phyloP scores from a whole-genome alignment of 768 basidiomycete species.

The Lactarius quietus region DNA sequence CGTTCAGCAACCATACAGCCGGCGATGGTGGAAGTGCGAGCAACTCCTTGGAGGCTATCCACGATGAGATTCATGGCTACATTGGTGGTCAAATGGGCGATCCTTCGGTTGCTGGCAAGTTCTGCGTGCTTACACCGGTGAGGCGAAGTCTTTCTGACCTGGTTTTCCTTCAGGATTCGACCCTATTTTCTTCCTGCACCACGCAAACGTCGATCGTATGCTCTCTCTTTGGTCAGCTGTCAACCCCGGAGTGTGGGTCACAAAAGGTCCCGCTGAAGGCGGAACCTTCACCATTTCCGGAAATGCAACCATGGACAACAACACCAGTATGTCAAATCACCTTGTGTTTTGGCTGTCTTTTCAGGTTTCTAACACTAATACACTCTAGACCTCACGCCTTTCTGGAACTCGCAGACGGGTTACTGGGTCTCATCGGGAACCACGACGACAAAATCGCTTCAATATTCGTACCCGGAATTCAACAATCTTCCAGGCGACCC shows the following conservation, averaged over 20 bases:
- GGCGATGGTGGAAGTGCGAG: constrained; percentile 38
- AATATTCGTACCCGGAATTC: constrained; percentile 53
- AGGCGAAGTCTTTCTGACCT: constrained; percentile 28
- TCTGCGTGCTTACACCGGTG: constrained; percentile 37
- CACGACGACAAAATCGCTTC: constrained; percentile 33
- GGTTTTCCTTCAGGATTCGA: constrained; percentile 43
- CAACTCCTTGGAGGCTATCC: constrained; percentile 50
- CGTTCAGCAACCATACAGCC: constrained; percentile 45
- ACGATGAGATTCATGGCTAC: constrained; percentile 42
- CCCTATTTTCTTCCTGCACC: constrained; percentile 54
- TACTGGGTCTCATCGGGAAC: constrained; percentile 41
- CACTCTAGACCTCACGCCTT: constrained; percentile 43
- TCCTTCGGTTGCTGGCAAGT: constrained; percentile 37
- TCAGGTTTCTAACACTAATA: background rate
- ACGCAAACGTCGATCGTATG: constrained; percentile 50
- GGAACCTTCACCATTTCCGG: constrained; percentile 21
- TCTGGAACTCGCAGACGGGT: constrained; percentile 38
- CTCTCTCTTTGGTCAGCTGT: constrained; percentile 51
- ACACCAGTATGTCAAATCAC: constrained; percentile 11
- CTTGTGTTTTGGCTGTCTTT: background rate
- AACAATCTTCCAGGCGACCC: constrained; percentile 36
- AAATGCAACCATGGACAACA: constrained; percentile 3
- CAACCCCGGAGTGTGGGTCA: constrained; percentile 42
- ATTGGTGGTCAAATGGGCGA: constrained; percentile 29
- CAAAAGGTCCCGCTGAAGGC: constrained; percentile 23